These are phyloP conservation scores for Hypoxylon sp. DNA, from an alignment of 2,329 filamentous ascomycete species.

Conservation along the genomic window DNA sequence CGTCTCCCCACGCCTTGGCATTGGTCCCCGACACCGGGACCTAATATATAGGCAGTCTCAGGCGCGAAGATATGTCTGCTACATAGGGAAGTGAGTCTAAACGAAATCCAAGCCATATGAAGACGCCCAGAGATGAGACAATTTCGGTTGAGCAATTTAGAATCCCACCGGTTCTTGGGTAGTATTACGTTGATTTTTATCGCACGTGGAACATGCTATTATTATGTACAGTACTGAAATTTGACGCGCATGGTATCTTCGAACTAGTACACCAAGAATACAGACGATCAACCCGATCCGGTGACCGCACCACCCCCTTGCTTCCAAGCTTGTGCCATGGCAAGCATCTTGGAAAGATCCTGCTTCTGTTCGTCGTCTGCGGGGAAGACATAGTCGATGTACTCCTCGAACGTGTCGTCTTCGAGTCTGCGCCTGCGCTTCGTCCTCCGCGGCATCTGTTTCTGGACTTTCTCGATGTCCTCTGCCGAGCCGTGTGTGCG, in stretches of 20 bases:
- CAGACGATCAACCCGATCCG: constrained; percentile 22
- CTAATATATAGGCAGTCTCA: not conserved
- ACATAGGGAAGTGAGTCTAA: not conserved
- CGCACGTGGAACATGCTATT: constrained; percentile 26
- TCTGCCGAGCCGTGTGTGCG: constrained; percentile 81
- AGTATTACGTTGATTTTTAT: constrained; percentile 11
- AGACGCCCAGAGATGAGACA: not conserved
- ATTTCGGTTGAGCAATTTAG: constrained; percentile 2
- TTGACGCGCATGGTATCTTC: constrained; percentile 25
- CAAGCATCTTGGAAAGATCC: constrained; percentile 86
- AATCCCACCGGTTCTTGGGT: constrained; percentile 5
- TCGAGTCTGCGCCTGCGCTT: constrained; percentile 94
- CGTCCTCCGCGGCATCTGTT: constrained; percentile 92
- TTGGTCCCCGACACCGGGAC: not conserved
- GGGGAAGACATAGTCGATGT: constrained; percentile 97
- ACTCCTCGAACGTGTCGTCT: constrained; percentile 96
- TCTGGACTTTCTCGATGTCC: constrained; percentile 86
- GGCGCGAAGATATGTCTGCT: no score
- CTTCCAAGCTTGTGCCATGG: constrained; percentile 92
- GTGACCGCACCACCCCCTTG: constrained; percentile 62
- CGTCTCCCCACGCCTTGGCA: constrained; percentile 33
- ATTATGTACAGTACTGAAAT: constrained; percentile 32
- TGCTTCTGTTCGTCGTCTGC: constrained; percentile 91
- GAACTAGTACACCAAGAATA: constrained; percentile 5
- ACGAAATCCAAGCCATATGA: not conserved